phyloP scores from a whole-genome alignment of 2,329 filamentous ascomycete genomes.

The Teratosphaeria destructans region DNA sequence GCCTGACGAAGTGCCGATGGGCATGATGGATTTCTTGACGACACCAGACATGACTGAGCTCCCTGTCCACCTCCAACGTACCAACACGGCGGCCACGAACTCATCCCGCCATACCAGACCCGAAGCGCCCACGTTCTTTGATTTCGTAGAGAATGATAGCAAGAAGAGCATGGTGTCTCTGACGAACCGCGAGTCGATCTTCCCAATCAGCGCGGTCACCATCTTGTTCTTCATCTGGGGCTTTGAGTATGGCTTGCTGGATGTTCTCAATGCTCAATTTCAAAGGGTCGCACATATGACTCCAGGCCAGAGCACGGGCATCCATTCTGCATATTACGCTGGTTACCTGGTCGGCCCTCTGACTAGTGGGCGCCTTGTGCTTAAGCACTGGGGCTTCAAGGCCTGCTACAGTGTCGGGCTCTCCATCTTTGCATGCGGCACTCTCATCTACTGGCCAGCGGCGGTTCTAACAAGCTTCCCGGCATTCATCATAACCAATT shows the following conservation, averaged over 20 bases:
- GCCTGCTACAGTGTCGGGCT: slow-evolving; percentile 51
- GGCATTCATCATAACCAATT: slow-evolving; percentile 52
- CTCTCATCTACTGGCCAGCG: slow-evolving; percentile 54
- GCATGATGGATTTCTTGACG: slow-evolving; percentile 45
- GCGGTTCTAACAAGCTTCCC: slow-evolving; percentile 51
- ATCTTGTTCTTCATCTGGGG: slow-evolving; percentile 84
- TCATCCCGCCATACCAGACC: slow-evolving; percentile 27
- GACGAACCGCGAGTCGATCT: slow-evolving; percentile 53
- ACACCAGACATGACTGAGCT: slow-evolving; percentile 32
- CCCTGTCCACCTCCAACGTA: slow-evolving; percentile 24
- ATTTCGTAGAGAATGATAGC: slow-evolving; percentile 61
- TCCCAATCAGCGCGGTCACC: slow-evolving; percentile 64
- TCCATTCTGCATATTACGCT: slow-evolving; percentile 61
- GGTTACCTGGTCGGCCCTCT: slow-evolving; percentile 62
- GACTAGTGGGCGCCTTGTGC: slow-evolving; percentile 50
- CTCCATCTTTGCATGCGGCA: slow-evolving; percentile 51
- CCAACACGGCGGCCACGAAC: slow-evolving; percentile 30
- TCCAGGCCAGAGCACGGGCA: slow-evolving; percentile 51
- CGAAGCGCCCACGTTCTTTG: slow-evolving; percentile 51
- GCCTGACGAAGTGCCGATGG: slow-evolving; percentile 21
- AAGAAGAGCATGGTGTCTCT: slow-evolving; percentile 62
- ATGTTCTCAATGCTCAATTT: slow-evolving; percentile 66
- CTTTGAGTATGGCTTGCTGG: slow-evolving; percentile 77
- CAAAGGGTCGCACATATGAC: slow-evolving; percentile 53
- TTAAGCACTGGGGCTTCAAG: slow-evolving; percentile 53